Conservation (phyloP, 495 filamentous ascomycete genomes). For the Penicillium psychrofluorescens region DNA sequence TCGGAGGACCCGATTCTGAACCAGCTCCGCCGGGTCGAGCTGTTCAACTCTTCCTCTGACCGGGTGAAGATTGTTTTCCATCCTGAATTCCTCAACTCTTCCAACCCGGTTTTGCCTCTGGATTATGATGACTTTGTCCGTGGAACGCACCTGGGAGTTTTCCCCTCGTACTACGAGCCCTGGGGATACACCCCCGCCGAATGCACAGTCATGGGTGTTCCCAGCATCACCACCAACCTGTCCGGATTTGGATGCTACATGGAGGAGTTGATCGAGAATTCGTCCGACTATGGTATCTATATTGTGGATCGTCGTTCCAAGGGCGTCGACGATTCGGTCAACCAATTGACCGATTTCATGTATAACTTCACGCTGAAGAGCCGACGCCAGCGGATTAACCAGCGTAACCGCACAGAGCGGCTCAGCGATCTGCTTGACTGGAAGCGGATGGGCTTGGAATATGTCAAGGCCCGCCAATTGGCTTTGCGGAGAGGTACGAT, state of each 20-base stretch:
- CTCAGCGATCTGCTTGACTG: conserved; percentile 93
- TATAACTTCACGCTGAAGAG: conserved; percentile 93
- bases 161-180: conserved; percentile 96
- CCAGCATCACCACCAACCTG: conserved; percentile 95
- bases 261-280: conserved; percentile 98
- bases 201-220: conserved; percentile 98
- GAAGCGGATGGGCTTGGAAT: conserved; percentile 99
- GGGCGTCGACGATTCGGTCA: conserved; percentile 95
- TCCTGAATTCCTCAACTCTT: conserved; percentile 92
- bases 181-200: conserved; percentile 99
- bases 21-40: conserved; percentile 89
- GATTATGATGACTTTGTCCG: conserved; percentile 99
- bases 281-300: conserved; percentile 95
- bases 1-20: conserved; percentile 89
- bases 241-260: conserved; percentile 99
- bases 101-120: conserved; percentile 88
- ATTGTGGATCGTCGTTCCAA: conserved; percentile 95
- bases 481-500: conserved; percentile 69
- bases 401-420: conserved; percentile 94
- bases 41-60: conserved; percentile 93
- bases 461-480: conserved; percentile 92
- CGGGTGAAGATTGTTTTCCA: conserved; percentile 98
- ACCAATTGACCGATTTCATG: conserved; percentile 89
- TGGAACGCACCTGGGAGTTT: conserved; percentile 90
- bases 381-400: conserved; percentile 93